phyloP scores from a whole-genome alignment of 1,139 yeast genomes.

The Saccharomyces hybrid region DNA sequence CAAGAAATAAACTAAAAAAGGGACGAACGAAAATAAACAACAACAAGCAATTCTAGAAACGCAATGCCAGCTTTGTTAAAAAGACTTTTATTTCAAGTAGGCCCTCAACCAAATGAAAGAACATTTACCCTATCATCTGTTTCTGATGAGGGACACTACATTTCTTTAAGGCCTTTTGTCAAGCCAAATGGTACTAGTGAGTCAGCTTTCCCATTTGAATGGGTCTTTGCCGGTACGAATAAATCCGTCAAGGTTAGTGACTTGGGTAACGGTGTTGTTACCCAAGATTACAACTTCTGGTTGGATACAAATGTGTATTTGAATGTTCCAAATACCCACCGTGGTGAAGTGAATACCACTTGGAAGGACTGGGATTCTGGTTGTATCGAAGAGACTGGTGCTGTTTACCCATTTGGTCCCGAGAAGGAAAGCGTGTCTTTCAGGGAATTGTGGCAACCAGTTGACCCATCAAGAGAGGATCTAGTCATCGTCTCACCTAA shows the following conservation, averaged over 20 bases:
- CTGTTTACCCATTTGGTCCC: constrained; percentile 26
- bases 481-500: constrained; percentile 15
- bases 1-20: too few species aligned
- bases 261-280: constrained; percentile 12
- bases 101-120: constrained; percentile 24
- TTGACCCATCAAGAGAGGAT: constrained; percentile 22
- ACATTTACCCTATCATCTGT: constrained; percentile 28
- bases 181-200: constrained; percentile 20
- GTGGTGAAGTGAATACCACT: constrained; percentile 24
- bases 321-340: constrained; percentile 23
- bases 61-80: constrained; percentile 29
- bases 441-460: constrained; percentile 32
- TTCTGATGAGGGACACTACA: constrained; percentile 29
- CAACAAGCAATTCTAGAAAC: too few species aligned
- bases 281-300: constrained; percentile 25
- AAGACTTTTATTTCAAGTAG: constrained; percentile 28
- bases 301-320: constrained; percentile 27
- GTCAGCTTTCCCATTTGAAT: constrained; percentile 35
- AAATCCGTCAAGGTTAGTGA: constrained; percentile 16
- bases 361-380: constrained; percentile 32
- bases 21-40: too few species aligned
- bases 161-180: constrained; percentile 33
- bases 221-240: constrained; percentile 38
- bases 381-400: constrained; percentile 28
- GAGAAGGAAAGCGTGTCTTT: constrained; percentile 26